phyloP scores from a whole-genome alignment of 768 basidiomycete species.

The Galerina marginata region DNA sequence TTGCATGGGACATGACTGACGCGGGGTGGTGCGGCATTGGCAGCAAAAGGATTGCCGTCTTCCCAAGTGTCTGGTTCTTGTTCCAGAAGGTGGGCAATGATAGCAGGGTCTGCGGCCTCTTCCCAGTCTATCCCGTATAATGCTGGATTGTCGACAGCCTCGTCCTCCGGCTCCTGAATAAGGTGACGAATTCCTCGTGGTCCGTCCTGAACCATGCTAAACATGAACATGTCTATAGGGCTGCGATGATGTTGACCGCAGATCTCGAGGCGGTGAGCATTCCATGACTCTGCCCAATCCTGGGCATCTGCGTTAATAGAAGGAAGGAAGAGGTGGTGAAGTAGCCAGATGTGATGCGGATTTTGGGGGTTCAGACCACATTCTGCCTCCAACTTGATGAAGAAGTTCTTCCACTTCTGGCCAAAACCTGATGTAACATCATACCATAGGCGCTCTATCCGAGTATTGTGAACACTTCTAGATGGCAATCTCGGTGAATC shows the following conservation, averaged over 20 bases:
- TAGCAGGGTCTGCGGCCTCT: neutral
- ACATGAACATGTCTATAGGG: constrained; percentile 36
- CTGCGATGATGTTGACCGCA: constrained; percentile 19
- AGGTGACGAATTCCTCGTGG: neutral
- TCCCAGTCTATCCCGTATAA: neutral
- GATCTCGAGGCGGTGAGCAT: constrained; percentile 34
- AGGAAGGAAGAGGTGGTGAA: constrained; percentile 42
- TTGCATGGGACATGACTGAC: neutral
- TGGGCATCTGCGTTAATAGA: constrained; percentile 34
- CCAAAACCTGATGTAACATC: constrained; percentile 41
- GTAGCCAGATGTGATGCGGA: constrained; percentile 43
- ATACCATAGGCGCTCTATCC: constrained; percentile 45
- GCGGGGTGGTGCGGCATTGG: neutral
- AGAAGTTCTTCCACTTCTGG: constrained; percentile 44
- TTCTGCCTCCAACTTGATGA: constrained; percentile 35
- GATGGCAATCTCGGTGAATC: neutral
- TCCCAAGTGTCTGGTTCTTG: neutral
- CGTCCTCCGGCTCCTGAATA: neutral
- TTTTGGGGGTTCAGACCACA: constrained; percentile 28
- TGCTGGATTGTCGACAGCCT: neutral
- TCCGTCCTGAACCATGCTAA: constrained; percentile 37
- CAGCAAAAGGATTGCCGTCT: neutral
- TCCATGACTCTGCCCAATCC: constrained; percentile 41
- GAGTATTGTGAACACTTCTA: constrained; percentile 46
- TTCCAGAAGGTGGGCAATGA: neutral